phyloP scores from a whole-genome alignment of 2,329 filamentous ascomycete genomes.

The Phoma herbarum region DNA sequence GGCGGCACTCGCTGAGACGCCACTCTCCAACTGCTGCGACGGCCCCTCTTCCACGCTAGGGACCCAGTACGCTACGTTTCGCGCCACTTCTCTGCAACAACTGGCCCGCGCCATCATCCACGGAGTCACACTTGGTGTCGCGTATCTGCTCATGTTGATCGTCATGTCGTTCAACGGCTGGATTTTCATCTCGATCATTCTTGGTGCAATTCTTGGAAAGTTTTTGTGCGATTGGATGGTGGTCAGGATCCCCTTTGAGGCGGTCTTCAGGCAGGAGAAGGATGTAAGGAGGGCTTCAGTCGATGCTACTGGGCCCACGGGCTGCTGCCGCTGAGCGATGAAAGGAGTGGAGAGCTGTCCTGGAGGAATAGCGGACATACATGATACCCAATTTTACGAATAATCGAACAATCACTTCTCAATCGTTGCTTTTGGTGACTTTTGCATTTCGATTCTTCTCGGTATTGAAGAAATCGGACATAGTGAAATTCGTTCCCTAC shows the following conservation, averaged over 20 bases:
- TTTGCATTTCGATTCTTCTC: neutral
- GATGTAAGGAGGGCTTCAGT: slow-evolving; percentile 34
- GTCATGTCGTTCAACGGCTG: slow-evolving; percentile 74
- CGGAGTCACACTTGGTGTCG: slow-evolving; percentile 75
- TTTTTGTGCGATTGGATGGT: slow-evolving; percentile 75
- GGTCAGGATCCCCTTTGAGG: slow-evolving; percentile 39
- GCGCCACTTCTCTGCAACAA: slow-evolving; percentile 71
- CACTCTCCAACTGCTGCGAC: slow-evolving; percentile 37
- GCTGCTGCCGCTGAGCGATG: slow-evolving; percentile 36
- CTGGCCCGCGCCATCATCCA: slow-evolving; percentile 72
- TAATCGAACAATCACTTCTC: neutral
- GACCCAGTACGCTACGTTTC: slow-evolving; percentile 50
- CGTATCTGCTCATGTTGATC: slow-evolving; percentile 80
- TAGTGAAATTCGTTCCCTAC: neutral
- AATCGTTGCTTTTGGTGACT: neutral
- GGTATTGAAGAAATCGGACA: neutral
- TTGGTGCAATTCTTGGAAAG: slow-evolving; percentile 76
- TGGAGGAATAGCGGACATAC: neutral
- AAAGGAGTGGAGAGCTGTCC: neutral
- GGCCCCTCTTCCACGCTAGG: slow-evolving; percentile 32
- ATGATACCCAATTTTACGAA: slow-evolving; percentile 16
- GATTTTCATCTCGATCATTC: slow-evolving; percentile 81
- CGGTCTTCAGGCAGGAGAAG: slow-evolving; percentile 31
- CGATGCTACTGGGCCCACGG: slow-evolving; percentile 39
- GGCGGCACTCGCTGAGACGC: slow-evolving; percentile 28